These are phyloP conservation scores for Malania oleifera DNA, from an alignment of 164 flowering plant genomes.

Conservation along the genomic window DNA sequence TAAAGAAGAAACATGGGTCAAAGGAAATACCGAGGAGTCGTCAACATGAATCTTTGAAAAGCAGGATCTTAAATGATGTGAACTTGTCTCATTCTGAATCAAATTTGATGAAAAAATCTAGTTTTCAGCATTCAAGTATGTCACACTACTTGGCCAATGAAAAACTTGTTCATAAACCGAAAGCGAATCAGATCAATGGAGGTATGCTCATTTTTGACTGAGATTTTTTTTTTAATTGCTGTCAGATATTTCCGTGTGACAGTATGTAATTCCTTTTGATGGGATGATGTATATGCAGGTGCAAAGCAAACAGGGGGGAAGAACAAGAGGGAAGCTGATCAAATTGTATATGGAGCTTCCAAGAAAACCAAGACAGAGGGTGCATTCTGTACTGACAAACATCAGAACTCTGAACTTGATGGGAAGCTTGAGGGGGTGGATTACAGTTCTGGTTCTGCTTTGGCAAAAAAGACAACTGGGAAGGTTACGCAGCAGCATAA, in stretches of 20 bases:
- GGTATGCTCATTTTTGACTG: slow-evolving; percentile 16
- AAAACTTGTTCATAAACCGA: slow-evolving; percentile 12
- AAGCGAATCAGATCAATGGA: slow-evolving; percentile 15
- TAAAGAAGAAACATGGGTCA: slow-evolving; percentile 25
- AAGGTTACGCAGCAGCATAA: slow-evolving; percentile 19
- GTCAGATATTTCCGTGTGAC: neutral
- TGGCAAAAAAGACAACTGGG: slow-evolving; percentile 11
- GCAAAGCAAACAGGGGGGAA: slow-evolving; percentile 19
- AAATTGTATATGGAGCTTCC: slow-evolving; percentile 12
- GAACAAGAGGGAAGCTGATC: slow-evolving; percentile 26
- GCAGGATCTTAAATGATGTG: slow-evolving; percentile 23
- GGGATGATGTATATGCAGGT: slow-evolving; percentile 20
- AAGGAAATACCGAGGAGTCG: slow-evolving; percentile 17
- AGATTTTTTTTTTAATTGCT: neutral
- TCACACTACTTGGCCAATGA: slow-evolving; percentile 4
- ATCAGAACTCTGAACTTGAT: slow-evolving; percentile 7
- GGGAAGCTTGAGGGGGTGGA: slow-evolving; percentile 15
- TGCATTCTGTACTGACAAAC: slow-evolving; percentile 4
- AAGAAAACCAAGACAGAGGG: slow-evolving; percentile 29
- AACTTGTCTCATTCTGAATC: slow-evolving; percentile 20
- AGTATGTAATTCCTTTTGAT: neutral
- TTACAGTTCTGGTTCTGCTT: slow-evolving; percentile 13
- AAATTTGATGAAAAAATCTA: slow-evolving; percentile 9
- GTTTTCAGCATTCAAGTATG: slow-evolving; percentile 4
- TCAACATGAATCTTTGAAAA: slow-evolving; percentile 19